These are phyloP conservation scores for Gaeumannomyces tritici DNA, from an alignment of 2,329 filamentous ascomycete genomes.

Conservation along the genomic window DNA sequence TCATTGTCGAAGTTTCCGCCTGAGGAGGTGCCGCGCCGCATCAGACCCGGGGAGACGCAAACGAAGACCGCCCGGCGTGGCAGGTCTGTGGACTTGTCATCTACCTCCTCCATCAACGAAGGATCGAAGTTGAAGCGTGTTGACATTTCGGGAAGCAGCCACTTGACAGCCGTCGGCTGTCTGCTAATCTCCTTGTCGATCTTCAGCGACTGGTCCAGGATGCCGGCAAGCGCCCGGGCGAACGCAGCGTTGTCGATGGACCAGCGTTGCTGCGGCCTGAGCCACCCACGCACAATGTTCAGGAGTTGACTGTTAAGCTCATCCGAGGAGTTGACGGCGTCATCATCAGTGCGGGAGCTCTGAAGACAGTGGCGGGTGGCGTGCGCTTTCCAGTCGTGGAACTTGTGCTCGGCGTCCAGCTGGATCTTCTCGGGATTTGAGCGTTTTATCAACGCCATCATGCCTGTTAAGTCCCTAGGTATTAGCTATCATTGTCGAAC, in stretches of 20 bases:
- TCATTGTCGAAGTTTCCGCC: background rate
- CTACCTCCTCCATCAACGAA: no score
- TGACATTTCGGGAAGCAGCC: background rate
- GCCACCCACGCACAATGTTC: no score
- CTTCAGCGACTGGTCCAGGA: background rate
- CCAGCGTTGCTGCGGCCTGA: no score
- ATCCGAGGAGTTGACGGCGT: no score
- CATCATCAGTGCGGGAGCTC: background rate
- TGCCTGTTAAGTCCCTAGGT: no score
- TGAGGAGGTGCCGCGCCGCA: background rate
- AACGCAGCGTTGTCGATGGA: no score
- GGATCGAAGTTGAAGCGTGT: no score
- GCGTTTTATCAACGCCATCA: no score
- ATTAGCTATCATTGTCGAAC: no score
- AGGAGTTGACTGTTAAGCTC: no score
- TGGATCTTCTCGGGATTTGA: background rate
- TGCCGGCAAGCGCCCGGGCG: background rate
- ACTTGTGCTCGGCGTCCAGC: conserved; percentile 4
- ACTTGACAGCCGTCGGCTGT: background rate
- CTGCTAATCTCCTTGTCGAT: background rate
- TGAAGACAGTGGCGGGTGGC: background rate
- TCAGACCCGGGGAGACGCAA: background rate
- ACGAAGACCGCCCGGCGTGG: background rate
- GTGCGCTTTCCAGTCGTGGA: no score
- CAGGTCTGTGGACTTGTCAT: no score